These are phyloP conservation scores for Aspergillus indologenus DNA, from an alignment of 495 filamentous ascomycete species.

Conservation along the genomic window DNA sequence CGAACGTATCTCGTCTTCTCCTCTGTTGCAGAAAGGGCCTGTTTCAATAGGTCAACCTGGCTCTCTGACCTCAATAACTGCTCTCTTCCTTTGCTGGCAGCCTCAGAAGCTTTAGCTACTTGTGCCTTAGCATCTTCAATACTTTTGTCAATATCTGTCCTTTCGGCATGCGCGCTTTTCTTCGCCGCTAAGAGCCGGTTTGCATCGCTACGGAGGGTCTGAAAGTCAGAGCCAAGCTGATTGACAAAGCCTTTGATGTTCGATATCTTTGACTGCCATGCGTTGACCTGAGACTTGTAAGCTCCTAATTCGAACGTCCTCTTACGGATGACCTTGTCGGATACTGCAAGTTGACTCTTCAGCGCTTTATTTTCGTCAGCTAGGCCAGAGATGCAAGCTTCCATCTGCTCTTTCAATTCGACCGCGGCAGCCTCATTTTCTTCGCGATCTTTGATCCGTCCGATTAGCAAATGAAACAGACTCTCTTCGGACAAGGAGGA, in stretches of 20 bases:
- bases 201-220: constrained; percentile 28
- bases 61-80: constrained; percentile 17
- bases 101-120: constrained; percentile 18
- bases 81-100: constrained; percentile 15
- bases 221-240: constrained; percentile 33
- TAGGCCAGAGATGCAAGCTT: constrained; percentile 22
- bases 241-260: constrained; percentile 36
- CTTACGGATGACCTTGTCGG: constrained; percentile 19
- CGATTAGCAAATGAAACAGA: constrained; percentile 38
- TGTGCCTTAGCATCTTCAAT: constrained; percentile 25
- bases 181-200: constrained; percentile 23
- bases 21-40: constrained; percentile 22
- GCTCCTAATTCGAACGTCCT: constrained; percentile 18
- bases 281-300: constrained; percentile 23
- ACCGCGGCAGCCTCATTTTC: constrained; percentile 29
- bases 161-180: constrained; percentile 26
- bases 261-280: constrained; percentile 34
- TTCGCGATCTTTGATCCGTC: constrained; percentile 34
- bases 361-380: constrained; percentile 29
- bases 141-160: constrained; percentile 19
- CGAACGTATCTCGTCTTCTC: constrained; percentile 15
- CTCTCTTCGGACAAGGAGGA: constrained; percentile 31
- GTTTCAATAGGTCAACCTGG: constrained; percentile 17
- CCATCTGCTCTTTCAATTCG: constrained; percentile 24
- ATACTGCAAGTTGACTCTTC: constrained; percentile 17